Percentiles rank a stretch among this genome's conserved stretches.
phyloP scores from a whole-genome alignment of 2,329 filamentous ascomycete genomes.

The Fusarium redolens region DNA sequence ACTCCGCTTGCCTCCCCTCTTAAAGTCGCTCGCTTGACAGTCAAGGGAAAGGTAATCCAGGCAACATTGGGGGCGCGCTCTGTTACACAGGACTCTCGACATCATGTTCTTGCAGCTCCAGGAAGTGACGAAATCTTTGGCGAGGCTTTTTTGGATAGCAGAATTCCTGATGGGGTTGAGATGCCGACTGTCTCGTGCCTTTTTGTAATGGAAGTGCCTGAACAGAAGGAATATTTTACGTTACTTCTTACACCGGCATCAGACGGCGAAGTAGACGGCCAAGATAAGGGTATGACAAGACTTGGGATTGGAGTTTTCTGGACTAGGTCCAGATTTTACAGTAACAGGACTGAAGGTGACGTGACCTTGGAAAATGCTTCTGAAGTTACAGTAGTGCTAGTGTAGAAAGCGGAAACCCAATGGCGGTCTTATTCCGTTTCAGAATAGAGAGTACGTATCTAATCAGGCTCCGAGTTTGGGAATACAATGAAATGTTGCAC shows the following conservation, averaged over 20 bases:
- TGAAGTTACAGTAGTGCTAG: background rate
- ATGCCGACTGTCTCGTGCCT: background rate
- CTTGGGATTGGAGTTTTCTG: background rate
- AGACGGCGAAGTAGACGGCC: fast-evolving
- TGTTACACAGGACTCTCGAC: background rate
- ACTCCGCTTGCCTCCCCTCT: background rate
- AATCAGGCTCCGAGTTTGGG: background rate
- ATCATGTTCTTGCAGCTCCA: background rate
- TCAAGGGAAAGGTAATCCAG: background rate
- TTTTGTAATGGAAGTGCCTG: background rate
- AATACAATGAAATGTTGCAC: no score
- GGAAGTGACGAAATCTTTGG: background rate
- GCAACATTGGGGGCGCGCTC: background rate
- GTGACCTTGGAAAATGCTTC: background rate
- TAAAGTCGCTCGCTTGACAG: background rate
- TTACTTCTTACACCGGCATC: background rate
- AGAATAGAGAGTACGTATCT: background rate
- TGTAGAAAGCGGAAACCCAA: background rate
- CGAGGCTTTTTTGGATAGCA: background rate
- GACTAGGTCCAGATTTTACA: background rate
- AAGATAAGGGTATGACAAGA: fast-evolving
- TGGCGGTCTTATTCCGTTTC: fast-evolving
- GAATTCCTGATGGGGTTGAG: background rate
- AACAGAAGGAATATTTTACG: background rate
- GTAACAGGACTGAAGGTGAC: background rate